A percentile compares a stretch with the other conserved stretches of the same genome.
These are phyloP conservation scores for Citrullus colocynthis DNA, from an alignment of 306 rosid genomes.

Conservation along the genomic window DNA sequence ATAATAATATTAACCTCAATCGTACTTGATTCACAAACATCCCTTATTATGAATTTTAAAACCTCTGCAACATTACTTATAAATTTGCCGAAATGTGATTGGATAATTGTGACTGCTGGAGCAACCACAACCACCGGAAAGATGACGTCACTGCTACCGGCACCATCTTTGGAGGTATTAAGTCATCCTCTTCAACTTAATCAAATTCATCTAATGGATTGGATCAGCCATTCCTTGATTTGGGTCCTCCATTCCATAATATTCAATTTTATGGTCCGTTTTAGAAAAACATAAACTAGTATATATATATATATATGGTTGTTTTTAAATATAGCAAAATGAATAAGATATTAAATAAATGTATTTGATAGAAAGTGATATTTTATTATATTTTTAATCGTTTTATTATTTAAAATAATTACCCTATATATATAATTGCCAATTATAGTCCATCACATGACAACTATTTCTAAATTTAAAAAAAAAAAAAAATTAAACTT, in stretches of 20 bases:
- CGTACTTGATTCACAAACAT: not conserved
- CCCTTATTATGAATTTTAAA: not conserved
- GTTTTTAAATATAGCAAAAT: too few relatives aligned
- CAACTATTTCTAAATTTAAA: too few relatives aligned
- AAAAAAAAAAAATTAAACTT: too few relatives aligned
- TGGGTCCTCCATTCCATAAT: not conserved
- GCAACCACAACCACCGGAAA: conserved; percentile 3
- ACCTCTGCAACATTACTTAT: not conserved
- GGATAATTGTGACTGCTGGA: not conserved
- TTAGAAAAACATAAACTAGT: too few relatives aligned
- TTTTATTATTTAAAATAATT: too few relatives aligned
- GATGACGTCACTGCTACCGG: not conserved
- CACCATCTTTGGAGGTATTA: not conserved
- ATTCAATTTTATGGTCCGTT: not conserved
- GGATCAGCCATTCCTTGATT: not conserved
- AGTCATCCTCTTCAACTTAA: not conserved
- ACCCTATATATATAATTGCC: too few relatives aligned
- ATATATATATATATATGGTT: too few relatives aligned
- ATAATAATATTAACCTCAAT: not conserved
- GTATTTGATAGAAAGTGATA: too few relatives aligned
- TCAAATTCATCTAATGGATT: not conserved
- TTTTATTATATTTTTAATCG: too few relatives aligned
- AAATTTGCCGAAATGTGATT: not conserved
- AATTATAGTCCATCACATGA: too few relatives aligned
- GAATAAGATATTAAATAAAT: too few relatives aligned